These are phyloP conservation scores for Castanea sativa DNA, from an alignment of 306 rosid species.

Conservation along the genomic window DNA sequence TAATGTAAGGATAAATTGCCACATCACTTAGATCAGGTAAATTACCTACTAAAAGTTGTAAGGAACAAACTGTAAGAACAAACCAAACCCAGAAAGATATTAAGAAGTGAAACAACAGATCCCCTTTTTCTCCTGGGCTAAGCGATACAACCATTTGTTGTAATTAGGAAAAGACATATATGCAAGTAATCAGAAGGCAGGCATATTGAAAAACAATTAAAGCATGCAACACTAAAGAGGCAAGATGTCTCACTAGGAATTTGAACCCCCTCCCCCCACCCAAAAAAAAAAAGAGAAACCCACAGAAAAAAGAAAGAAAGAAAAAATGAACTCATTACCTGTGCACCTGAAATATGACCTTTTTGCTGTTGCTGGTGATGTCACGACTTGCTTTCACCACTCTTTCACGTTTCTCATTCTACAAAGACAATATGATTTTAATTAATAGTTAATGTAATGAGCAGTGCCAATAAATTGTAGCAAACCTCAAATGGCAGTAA, in stretches of 20 bases:
- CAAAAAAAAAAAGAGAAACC: not conserved
- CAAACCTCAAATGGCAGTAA: not conserved
- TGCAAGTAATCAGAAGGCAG: not conserved
- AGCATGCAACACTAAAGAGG: no score
- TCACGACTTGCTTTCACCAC: slow-evolving; percentile 95
- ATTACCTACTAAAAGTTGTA: not conserved
- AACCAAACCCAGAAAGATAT: not conserved
- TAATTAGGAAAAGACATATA: not conserved
- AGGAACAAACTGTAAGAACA: not conserved
- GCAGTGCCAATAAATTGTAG: not conserved
- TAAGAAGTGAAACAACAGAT: not conserved
- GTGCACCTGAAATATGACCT: slow-evolving; percentile 97
- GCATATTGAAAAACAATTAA: no score
- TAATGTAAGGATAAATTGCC: not conserved
- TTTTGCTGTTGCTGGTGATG: slow-evolving; percentile 89
- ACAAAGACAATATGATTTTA: slow-evolving; percentile 15
- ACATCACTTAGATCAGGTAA: not conserved
- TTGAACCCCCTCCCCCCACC: not conserved
- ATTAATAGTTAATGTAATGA: not conserved
- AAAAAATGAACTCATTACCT: slow-evolving; percentile 41
- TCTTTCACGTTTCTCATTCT: slow-evolving; percentile 96
- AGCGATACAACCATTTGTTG: not conserved
- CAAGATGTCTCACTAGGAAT: not conserved
- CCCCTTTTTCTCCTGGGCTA: not conserved
- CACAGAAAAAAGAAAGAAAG: not conserved